Percentiles rank a stretch among this genome's conserved stretches.
Conservation (phyloP, 345 rosid species). For the Gossypium sturtianum region DNA sequence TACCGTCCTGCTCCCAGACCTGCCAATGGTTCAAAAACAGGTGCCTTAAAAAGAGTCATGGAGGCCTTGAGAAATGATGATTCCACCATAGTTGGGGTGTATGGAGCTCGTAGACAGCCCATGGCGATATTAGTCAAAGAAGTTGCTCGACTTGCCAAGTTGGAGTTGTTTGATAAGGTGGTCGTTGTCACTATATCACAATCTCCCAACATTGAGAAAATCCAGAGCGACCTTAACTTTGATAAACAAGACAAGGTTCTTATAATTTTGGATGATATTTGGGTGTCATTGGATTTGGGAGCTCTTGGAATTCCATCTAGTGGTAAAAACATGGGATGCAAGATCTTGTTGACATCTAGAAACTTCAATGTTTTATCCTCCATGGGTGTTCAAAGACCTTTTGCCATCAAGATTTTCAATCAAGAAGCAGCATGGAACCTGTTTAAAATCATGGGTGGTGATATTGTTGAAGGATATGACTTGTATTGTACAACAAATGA, state of each 20-base stretch:
- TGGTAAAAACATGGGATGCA: slow-evolving; percentile 7
- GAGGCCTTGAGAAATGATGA: not conserved
- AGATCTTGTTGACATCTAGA: slow-evolving; percentile 22
- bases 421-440: slow-evolving; percentile 16
- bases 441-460: slow-evolving; percentile 11
- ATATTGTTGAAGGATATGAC: not conserved
- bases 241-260: not conserved
- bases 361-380: not conserved
- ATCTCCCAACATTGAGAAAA: not conserved
- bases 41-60: not conserved
- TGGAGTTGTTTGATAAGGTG: not conserved
- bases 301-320: not conserved
- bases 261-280: not conserved
- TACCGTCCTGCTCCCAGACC: not conserved
- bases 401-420: not conserved
- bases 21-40: not conserved
- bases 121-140: not conserved
- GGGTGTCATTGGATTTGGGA: not conserved
- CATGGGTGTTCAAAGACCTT: slow-evolving; percentile 5
- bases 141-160: not conserved
- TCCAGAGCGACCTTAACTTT: not conserved
- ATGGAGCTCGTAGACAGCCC: not conserved
- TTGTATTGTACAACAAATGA: slow-evolving; percentile 8
- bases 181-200: not conserved
- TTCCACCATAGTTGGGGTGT: not conserved